phyloP scores from a whole-genome alignment of 495 filamentous ascomycete species.

The Platismatia glauca region DNA sequence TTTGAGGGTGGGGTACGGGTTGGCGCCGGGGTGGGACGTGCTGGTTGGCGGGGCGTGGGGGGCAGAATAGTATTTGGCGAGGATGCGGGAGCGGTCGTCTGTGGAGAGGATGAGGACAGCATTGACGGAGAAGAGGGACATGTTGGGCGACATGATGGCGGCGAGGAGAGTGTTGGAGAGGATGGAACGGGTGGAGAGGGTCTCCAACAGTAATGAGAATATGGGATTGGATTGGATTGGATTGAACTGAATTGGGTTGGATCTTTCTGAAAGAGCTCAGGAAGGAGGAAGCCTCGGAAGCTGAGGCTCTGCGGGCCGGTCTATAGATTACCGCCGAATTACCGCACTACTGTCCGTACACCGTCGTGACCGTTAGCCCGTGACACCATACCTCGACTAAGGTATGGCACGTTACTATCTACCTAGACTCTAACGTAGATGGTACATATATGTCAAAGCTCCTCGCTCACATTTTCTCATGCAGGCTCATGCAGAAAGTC shows the following conservation, averaged over 20 bases:
- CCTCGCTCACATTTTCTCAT: no score
- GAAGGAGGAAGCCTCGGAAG: no score
- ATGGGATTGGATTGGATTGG: background rate
- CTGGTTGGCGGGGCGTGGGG: conserved; percentile 62
- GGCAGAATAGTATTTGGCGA: conserved; percentile 89
- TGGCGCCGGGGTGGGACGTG: conserved; percentile 49
- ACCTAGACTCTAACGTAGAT: no score
- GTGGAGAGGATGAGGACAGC: conserved; percentile 85
- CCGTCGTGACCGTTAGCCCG: no score
- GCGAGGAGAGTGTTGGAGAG: background rate
- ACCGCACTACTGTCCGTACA: no score
- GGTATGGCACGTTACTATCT: no score
- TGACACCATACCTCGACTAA: no score
- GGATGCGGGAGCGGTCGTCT: conserved; percentile 81
- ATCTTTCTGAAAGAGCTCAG: background rate
- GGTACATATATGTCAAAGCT: no score
- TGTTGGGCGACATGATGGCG: conserved; percentile 42
- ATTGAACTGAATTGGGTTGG: no score
- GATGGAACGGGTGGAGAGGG: background rate
- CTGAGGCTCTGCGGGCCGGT: background rate
- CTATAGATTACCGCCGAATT: background rate
- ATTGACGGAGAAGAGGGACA: conserved; percentile 87
- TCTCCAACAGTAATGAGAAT: background rate
- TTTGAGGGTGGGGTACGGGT: conserved; percentile 83
- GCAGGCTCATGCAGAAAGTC: background rate